phyloP scores from a whole-genome alignment of 202 grass and related monocot species.

The Saccharum hybrid region DNA sequence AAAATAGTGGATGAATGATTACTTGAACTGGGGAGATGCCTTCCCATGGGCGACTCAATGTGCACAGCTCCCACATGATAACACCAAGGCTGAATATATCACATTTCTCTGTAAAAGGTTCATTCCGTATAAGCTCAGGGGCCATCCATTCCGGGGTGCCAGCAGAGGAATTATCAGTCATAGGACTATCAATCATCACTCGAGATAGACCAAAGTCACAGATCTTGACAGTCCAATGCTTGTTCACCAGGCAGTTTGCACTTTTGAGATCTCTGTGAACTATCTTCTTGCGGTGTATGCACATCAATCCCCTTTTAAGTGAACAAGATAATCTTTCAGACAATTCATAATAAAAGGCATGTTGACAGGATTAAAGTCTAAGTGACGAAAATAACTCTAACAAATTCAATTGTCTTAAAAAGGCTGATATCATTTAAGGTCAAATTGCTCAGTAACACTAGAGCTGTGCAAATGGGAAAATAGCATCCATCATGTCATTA shows the following conservation, averaged over 20 bases:
- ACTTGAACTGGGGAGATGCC: slow-evolving; percentile 92
- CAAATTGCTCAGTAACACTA: slow-evolving; percentile 13
- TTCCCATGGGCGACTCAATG: slow-evolving; percentile 93
- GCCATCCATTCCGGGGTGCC: slow-evolving; percentile 99
- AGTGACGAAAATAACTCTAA: slow-evolving; percentile 24
- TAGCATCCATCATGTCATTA: background rate
- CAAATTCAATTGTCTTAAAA: slow-evolving; percentile 11
- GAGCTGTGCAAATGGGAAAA: background rate
- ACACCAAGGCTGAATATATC: slow-evolving; percentile 99
- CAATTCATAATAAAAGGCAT: slow-evolving; percentile 33
- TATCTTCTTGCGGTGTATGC: slow-evolving; percentile 99
- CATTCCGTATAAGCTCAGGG: slow-evolving; percentile 92
- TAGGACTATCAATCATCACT: slow-evolving; percentile 65
- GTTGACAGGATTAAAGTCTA: background rate
- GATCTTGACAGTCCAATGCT: slow-evolving; percentile 95
- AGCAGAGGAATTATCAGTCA: slow-evolving; percentile 91
- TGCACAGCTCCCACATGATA: slow-evolving; percentile 99
- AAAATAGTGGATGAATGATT: slow-evolving; percentile 41
- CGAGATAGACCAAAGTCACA: slow-evolving; percentile 97
- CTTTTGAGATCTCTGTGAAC: slow-evolving; percentile 97
- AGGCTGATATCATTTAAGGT: slow-evolving; percentile 21
- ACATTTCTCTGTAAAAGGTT: slow-evolving; percentile 95
- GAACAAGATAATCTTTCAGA: slow-evolving; percentile 49
- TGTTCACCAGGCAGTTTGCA: slow-evolving; percentile 98
- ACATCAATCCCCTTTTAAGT: slow-evolving; percentile 84